Evolutionary conservation across 2,329 filamentous ascomycete species (phyloP).

Genomic region (Zymoseptoria ardabiliae): DNA sequence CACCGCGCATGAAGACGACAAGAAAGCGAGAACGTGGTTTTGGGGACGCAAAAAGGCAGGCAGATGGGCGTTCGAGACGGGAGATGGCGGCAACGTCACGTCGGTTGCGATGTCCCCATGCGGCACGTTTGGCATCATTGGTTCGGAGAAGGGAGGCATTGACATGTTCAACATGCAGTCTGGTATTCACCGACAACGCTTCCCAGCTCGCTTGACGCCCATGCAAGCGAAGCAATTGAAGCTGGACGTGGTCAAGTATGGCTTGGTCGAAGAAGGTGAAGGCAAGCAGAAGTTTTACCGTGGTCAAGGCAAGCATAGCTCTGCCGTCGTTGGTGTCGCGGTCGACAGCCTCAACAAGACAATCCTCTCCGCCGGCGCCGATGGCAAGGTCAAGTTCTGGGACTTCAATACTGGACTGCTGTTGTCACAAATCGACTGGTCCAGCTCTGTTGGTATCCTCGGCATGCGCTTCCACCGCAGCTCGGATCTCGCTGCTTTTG

Average conservation of each 20-base stretch:
- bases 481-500: slow-evolving; percentile 79
- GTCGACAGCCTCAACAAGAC: slow-evolving; percentile 84
- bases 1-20: slow-evolving; percentile 81
- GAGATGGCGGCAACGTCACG: slow-evolving; percentile 70
- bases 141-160: slow-evolving; percentile 72
- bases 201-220: slow-evolving; percentile 71
- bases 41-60: slow-evolving; percentile 93
- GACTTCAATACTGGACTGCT: slow-evolving; percentile 80
- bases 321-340: slow-evolving; percentile 75
- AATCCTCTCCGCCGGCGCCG: slow-evolving; percentile 77
- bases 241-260: slow-evolving; percentile 42
- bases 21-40: slow-evolving; percentile 89
- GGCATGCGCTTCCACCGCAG: slow-evolving; percentile 72
- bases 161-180: slow-evolving; percentile 98
- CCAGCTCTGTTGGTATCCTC: slow-evolving; percentile 66
- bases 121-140: slow-evolving; percentile 86
- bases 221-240: slow-evolving; percentile 71
- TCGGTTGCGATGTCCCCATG: slow-evolving; percentile 86
- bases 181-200: slow-evolving; percentile 77
- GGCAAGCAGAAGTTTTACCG: slow-evolving; percentile 36
- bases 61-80: slow-evolving; percentile 83
- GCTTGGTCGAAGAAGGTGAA: slow-evolving; percentile 33
- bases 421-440: slow-evolving; percentile 75
- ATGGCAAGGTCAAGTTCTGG: slow-evolving; percentile 97
- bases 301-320: slow-evolving; percentile 66